Conservation (phyloP, 2,329 filamentous ascomycete species). For the Plenodomus biglobosus region DNA sequence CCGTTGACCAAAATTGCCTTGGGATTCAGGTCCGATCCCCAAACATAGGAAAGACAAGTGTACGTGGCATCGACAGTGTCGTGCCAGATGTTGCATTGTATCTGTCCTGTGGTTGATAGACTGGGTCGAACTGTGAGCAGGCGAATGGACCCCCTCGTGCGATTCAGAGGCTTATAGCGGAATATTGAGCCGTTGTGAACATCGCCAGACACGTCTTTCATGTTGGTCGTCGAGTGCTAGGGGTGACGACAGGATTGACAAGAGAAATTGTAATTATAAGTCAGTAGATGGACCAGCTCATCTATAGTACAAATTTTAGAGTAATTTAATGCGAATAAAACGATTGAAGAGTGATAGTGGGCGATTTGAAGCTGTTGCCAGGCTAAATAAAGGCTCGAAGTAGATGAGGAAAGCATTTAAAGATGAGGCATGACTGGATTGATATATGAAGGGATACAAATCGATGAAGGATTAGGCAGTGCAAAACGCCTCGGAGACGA, state of each 20-base stretch:
- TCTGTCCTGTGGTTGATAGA: conserved; percentile 1
- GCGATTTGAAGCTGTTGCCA: background rate
- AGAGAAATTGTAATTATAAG: no score
- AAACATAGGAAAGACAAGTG: conserved; percentile 15
- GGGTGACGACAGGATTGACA: no score
- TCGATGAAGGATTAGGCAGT: background rate
- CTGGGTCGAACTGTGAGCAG: conserved; percentile 4
- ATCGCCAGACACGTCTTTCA: background rate
- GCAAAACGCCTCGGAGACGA: background rate
- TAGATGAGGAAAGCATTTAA: no score
- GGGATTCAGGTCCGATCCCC: conserved; percentile 4
- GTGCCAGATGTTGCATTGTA: conserved; percentile 7
- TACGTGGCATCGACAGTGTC: conserved; percentile 2
- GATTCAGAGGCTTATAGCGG: conserved; percentile 4
- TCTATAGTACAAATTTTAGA: background rate
- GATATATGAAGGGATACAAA: no score
- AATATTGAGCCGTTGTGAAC: background rate
- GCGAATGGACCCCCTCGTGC: conserved; percentile 4
- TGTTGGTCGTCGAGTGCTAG: background rate
- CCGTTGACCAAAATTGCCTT: conserved; percentile 6
- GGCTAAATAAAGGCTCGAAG: background rate
- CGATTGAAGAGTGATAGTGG: background rate
- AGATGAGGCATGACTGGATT: no score
- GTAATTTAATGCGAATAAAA: background rate
- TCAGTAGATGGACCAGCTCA: background rate